phyloP scores from a whole-genome alignment of 2,329 filamentous ascomycete genomes.

The Diaporthe sp. region DNA sequence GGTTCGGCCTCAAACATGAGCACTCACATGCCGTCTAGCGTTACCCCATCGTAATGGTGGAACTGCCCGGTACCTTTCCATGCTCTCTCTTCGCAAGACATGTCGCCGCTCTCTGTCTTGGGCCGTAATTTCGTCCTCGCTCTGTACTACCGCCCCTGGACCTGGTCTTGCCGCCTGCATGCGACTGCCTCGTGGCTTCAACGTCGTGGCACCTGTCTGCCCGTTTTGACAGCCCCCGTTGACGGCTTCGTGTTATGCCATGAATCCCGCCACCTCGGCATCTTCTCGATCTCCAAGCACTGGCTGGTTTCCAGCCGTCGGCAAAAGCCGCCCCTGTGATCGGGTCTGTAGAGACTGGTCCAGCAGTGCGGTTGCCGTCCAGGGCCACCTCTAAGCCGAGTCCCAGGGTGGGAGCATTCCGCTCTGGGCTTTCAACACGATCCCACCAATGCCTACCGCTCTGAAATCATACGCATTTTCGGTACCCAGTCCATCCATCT shows the following conservation, averaged over 20 bases:
- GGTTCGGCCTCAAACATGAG: constrained; percentile 38
- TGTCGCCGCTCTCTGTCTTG: constrained; percentile 31
- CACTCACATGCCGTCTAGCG: constrained; percentile 32
- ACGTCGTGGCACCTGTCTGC: constrained; percentile 30
- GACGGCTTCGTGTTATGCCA: background rate
- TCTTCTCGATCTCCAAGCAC: background rate
- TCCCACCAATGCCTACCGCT: background rate
- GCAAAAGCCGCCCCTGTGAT: background rate
- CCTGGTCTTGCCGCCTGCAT: constrained; percentile 19
- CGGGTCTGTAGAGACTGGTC: background rate
- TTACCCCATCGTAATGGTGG: constrained; percentile 19
- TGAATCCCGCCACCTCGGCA: background rate
- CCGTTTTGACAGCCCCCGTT: constrained; percentile 21
- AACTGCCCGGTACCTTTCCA: constrained; percentile 13
- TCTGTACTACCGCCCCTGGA: constrained; percentile 26
- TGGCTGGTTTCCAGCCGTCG: background rate
- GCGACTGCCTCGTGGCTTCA: constrained; percentile 27
- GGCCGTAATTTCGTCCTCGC: constrained; percentile 32
- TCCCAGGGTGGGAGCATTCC: background rate
- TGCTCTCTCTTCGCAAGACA: constrained; percentile 15
- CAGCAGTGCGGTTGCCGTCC: background rate
- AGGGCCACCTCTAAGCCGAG: background rate
- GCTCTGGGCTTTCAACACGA: background rate
- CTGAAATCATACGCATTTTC: background rate
- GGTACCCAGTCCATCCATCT: background rate